phyloP scores from a whole-genome alignment of 2,329 filamentous ascomycete genomes.

The Eutypella sp. region DNA sequence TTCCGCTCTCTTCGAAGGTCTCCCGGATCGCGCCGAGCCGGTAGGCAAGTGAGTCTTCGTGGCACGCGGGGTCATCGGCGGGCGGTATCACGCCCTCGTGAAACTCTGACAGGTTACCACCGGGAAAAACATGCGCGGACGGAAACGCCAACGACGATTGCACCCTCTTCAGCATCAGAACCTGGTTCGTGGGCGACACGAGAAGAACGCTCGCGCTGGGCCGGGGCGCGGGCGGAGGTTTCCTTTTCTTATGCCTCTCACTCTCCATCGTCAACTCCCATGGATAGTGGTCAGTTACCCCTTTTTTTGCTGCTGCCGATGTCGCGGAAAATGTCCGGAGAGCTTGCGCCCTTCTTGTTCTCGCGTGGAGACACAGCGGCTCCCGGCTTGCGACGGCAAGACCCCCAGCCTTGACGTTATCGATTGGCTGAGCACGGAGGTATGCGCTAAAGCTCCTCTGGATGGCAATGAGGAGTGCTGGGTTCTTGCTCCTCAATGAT shows the following conservation, averaged over 20 bases:
- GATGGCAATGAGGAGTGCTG: too few species aligned
- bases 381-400: too few species aligned
- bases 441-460: too few species aligned
- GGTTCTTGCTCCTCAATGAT: too few species aligned
- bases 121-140: constrained; percentile 92
- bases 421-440: too few species aligned
- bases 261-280: too few species aligned
- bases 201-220: constrained; percentile 65
- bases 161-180: constrained; percentile 83
- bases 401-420: too few species aligned
- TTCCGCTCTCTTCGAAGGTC: constrained; percentile 92
- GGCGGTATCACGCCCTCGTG: constrained; percentile 63
- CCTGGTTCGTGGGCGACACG: constrained; percentile 79
- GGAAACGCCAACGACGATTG: constrained; percentile 78
- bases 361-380: too few species aligned
- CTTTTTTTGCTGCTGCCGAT: background rate
- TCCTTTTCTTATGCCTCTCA: constrained; percentile 26
- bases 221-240: constrained; percentile 33
- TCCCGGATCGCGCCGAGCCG: constrained; percentile 82
- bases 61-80: constrained; percentile 47
- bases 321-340: too few species aligned
- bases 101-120: constrained; percentile 71
- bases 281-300: background rate
- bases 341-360: too few species aligned
- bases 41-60: constrained; percentile 69